Percentiles rank a stretch among this genome's conserved stretches.
phyloP scores from a whole-genome alignment of 306 rosid species.

The Biancaea sappan region DNA sequence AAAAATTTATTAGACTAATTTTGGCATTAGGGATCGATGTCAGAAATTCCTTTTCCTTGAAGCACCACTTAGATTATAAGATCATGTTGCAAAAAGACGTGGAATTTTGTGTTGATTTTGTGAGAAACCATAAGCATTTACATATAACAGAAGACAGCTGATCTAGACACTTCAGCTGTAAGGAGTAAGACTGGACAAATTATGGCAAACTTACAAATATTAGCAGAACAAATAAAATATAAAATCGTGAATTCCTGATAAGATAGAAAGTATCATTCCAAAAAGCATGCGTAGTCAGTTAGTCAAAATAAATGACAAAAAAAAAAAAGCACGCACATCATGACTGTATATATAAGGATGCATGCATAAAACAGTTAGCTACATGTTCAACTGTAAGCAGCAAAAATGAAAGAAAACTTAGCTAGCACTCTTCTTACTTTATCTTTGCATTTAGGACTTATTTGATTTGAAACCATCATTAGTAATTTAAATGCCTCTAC shows the following conservation, averaged over 20 bases:
- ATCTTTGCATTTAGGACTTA: conserved; percentile 14
- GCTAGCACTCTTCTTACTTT: neutral
- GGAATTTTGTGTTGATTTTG: neutral
- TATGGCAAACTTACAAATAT: neutral
- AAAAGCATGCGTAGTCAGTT: neutral
- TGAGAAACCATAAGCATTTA: neutral
- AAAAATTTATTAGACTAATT: neutral
- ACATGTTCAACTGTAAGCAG: neutral
- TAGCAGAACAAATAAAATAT: neutral
- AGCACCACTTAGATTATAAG: neutral
- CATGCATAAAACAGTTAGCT: neutral
- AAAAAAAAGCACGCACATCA: neutral
- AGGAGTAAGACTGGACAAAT: neutral
- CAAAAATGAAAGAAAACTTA: neutral
- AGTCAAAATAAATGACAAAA: neutral
- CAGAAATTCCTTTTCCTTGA: neutral
- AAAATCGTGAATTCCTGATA: neutral
- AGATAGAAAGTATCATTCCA: neutral
- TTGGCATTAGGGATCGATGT: neutral
- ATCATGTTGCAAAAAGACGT: neutral
- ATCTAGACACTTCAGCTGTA: neutral
- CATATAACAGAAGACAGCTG: neutral
- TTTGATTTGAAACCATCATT: conserved; percentile 8
- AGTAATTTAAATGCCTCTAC: conserved; percentile 23
- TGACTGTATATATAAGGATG: neutral